Evolutionary conservation across 306 rosid genomes (phyloP).

Genomic region (Carpinus viminea): DNA sequence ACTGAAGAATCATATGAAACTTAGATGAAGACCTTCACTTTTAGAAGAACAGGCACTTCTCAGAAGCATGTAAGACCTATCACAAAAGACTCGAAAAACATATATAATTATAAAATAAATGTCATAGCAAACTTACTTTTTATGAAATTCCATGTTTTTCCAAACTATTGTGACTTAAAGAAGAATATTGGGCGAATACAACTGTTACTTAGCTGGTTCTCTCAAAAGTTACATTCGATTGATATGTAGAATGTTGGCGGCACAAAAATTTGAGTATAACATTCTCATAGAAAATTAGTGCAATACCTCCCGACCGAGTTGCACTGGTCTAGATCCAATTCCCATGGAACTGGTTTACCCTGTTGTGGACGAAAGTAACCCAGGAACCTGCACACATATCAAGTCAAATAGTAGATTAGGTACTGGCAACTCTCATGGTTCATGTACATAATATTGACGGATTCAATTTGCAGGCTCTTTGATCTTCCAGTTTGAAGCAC

Average conservation of each 20-base stretch:
- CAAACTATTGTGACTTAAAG: background rate
- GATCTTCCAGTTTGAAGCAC: constrained; percentile 1
- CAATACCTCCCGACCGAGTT: constrained; percentile 46
- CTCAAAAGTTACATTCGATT: constrained; percentile 9
- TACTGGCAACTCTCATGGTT: background rate
- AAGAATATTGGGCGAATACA: background rate
- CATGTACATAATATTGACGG: background rate
- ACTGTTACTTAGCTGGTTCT: background rate
- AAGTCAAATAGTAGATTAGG: constrained; percentile 13
- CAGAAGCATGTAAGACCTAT: too few species aligned
- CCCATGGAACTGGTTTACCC: constrained; percentile 85
- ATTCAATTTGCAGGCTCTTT: background rate
- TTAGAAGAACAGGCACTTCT: too few species aligned
- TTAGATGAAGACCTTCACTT: too few species aligned
- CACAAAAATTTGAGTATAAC: constrained; percentile 45
- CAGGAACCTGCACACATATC: constrained; percentile 64
- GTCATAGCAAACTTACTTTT: background rate
- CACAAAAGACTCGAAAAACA: background rate
- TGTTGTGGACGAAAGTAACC: constrained; percentile 87
- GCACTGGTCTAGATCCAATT: constrained; percentile 73
- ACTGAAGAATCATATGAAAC: background rate
- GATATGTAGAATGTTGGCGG: constrained; percentile 22
- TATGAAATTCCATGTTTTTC: background rate
- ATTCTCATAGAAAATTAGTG: constrained; percentile 31
- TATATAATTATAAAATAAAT: background rate